Evolutionary conservation across 371 early-diverging fungal genomes (phyloP), one percentile per base, ranked within the genome.

Genomic region (Circinella umbellata): DNA sequence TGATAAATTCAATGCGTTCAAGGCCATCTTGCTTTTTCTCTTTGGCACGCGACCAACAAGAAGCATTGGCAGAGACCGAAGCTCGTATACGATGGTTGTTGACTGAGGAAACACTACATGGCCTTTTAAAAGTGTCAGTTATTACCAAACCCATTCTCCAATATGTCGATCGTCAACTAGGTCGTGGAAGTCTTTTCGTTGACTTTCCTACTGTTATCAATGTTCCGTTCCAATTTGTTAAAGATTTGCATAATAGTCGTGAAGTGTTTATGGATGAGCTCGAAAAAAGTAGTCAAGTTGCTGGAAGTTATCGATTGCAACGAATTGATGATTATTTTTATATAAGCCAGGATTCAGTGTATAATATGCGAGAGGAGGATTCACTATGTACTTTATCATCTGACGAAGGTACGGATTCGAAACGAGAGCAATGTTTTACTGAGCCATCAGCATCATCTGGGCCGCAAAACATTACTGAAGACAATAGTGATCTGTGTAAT

Each of bases 31-130:
- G 80, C 66, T 84, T 86, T 51, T 72, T 75, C 0, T 74, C 84
- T 20, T 80, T 87, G 13, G 76, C 72, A n/a, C 68, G 74, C 9
- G 86, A 85, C n/a, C 90, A 92, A 62, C 80, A 81, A 37, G 81
- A 82, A 49, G 91, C 88, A 2, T 71, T 94, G n/a, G 80, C 81
- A 2, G 89, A 88, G 42, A 89, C 88, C 7, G 84, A 87, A 53
- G 74, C 84, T 1, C 76, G 86, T 1, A 73, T 94, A 5, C 85
- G 88, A 14, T 85, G 85, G 86, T 68, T 92, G 0, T 74, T 92
- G 15, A 88, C 88, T 69, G 91, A 92, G 74, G 93, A 93, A 76
- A 87, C 91, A 4, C 86, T 94, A 66, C 89, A 92, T 70, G 88
- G 88, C 0, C 73, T 94, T 27, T 70, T 94, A 59, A 84, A 84